Conservation (phyloP, 768 basidiomycete genomes). For the Lepiota brunneoincarnata region DNA sequence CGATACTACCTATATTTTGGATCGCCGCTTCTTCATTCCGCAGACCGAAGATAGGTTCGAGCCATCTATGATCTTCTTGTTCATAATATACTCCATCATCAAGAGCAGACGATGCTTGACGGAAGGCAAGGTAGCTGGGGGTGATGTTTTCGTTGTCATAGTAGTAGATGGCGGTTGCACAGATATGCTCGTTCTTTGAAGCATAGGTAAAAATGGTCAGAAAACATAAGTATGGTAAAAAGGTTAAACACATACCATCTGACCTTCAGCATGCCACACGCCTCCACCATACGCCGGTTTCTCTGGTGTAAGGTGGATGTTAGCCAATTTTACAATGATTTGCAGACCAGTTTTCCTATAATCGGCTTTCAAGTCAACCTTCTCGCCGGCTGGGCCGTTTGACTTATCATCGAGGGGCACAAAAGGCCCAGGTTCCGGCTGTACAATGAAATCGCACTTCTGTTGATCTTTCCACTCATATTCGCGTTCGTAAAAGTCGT, state of each 20-base stretch:
- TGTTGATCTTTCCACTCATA: not conserved
- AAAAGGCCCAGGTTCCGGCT: not conserved
- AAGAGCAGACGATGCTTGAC: constrained; percentile 13
- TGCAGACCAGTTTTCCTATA: constrained; percentile 14
- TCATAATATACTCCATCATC: constrained; percentile 14
- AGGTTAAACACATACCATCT: constrained; percentile 11
- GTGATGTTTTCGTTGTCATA: constrained; percentile 26
- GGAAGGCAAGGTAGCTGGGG: constrained; percentile 20
- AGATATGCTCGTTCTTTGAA: constrained; percentile 30
- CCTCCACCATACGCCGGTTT: constrained; percentile 17
- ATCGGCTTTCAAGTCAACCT: constrained; percentile 9
- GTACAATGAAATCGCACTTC: not conserved
- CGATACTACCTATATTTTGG: constrained; percentile 30
- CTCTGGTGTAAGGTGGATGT: constrained; percentile 19
- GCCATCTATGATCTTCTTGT: constrained; percentile 28
- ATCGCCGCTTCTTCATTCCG: constrained; percentile 20
- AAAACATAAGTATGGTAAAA: not conserved
- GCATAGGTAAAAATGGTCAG: constrained; percentile 1
- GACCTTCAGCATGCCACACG: constrained; percentile 19
- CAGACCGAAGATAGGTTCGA: constrained; percentile 24
- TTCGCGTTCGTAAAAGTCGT: not conserved
- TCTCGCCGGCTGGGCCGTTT: not conserved
- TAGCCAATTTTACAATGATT: constrained; percentile 21
- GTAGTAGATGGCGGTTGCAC: constrained; percentile 28
- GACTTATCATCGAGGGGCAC: too few relatives aligned